phyloP scores from a whole-genome alignment of 768 basidiomycete genomes.

The Macrolepiota fuliginosa region DNA sequence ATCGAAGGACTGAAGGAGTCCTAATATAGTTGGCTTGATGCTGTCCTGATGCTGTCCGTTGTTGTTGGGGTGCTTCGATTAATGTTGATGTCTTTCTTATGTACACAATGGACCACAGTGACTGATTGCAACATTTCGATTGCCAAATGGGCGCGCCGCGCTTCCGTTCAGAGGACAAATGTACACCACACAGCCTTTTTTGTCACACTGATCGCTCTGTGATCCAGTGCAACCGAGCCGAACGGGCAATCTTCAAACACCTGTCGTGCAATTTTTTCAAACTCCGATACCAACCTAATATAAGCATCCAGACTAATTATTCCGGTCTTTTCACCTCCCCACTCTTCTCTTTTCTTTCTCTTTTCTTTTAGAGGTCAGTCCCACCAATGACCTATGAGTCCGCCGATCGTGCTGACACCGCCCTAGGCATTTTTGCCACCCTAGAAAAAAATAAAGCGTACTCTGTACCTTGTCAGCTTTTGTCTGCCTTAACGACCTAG shows the following conservation, averaged over 20 bases:
- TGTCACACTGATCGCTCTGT: constrained; percentile 5
- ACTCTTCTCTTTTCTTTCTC: constrained; percentile 30
- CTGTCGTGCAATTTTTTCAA: constrained; percentile 32
- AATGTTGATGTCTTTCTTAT: background rate
- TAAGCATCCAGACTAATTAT: constrained; percentile 26
- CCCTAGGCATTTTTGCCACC: constrained; percentile 36
- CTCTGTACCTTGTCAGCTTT: constrained; percentile 58
- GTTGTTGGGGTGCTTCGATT: background rate
- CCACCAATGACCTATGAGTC: background rate
- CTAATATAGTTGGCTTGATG: background rate
- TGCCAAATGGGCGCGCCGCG: background rate
- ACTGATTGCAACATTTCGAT: background rate
- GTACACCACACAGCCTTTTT: background rate
- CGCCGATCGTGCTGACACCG: constrained; percentile 2
- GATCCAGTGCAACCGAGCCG: constrained; percentile 10
- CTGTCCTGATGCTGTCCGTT: background rate
- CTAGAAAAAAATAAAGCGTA: constrained; percentile 58
- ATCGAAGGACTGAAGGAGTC: constrained; percentile 29
- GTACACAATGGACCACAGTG: constrained; percentile 4
- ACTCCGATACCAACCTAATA: constrained; percentile 32
- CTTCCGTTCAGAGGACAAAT: background rate
- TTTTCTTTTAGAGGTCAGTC: constrained; percentile 39
- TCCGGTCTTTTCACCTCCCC: constrained; percentile 32
- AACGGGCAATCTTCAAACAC: constrained; percentile 2
- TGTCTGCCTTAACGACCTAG: constrained; percentile 44